Percentiles rank a stretch among this genome's conserved stretches.
Evolutionary conservation across 306 rosid species (phyloP).

Genomic region (Fagus crenata): DNA sequence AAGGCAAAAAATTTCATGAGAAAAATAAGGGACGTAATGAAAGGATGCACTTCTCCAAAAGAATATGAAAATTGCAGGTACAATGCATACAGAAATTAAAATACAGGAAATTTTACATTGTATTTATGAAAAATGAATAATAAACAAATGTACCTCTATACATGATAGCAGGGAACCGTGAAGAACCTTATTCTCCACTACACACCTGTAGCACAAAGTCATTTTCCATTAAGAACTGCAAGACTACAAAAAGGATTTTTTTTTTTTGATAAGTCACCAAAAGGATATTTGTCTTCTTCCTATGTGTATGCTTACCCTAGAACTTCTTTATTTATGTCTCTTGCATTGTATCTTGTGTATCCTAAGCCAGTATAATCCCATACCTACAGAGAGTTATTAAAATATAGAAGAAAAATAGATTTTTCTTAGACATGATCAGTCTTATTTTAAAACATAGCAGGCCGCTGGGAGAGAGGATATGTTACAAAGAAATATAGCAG

Average conservation of each 20-base stretch:
- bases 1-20: background rate
- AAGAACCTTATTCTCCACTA: slow-evolving; percentile 90
- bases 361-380: slow-evolving; percentile 96
- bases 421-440: background rate
- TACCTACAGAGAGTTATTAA: slow-evolving; percentile 53
- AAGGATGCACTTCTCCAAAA: slow-evolving; percentile 9
- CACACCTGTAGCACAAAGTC: slow-evolving; percentile 57
- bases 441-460: background rate
- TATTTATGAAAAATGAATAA: slow-evolving; percentile 4
- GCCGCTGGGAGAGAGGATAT: background rate
- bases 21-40: background rate
- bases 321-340: slow-evolving; percentile 75
- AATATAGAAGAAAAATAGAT: background rate
- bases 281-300: slow-evolving; percentile 17
- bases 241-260: slow-evolving; percentile 3
- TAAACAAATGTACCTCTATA: slow-evolving; percentile 58
- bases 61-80: background rate
- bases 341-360: slow-evolving; percentile 75
- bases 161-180: slow-evolving; percentile 72
- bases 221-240: slow-evolving; percentile 31
- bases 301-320: slow-evolving; percentile 63
- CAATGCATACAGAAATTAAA: slow-evolving; percentile 1
- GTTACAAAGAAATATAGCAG: background rate
- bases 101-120: background rate
- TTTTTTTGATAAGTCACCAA: background rate